Base-by-base conservation (phyloP, 1,284 basidiomycete species). In the Sanguinoderma infundibulare region DNA sequence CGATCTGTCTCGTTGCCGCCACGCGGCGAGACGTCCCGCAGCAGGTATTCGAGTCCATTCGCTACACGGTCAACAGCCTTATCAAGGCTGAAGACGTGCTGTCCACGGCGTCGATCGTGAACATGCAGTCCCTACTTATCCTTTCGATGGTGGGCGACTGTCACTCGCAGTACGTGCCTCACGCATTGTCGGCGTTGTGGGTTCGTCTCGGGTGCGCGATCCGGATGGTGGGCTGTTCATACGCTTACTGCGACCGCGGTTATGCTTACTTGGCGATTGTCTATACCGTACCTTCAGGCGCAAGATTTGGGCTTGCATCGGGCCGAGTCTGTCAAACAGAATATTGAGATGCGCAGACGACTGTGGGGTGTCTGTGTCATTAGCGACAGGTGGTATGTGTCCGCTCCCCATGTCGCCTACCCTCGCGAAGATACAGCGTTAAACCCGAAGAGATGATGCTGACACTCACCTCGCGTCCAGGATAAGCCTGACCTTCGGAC, bases 221-320 rank as follows among this genome's bases (percentile, higher is more conserved):
- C 62, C 85, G 94, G 64, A 96, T 96, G 95, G 91, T 91, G 57
- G 69, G 84, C 64, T 59, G 53, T 66, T 53, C 55, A 66, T 59
- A 61, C 34, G 59, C 49, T 53, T 74, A 28, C 55, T 32, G 64
- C 60, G 47, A 58, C 50, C 30, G 35, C 34, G 34, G 53, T 66
- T 61, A 55, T 60, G 62, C 62, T 66, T 59, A 64, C 63, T 50
- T 58, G 24, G 34, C 52, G 59, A 49, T 54, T 56, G 36, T 71
- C 46, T 62, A 66, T 57, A 67, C 61, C 47, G 51, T 64, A 51
- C 58, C 55, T 65, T 15, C 65, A 93, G 92, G 96, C 95, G 1
- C 95, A 98, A 78, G 95, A 97, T 73, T 82, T 98, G 17, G 95
- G 95, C 3, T 78, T 98, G 57, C 96, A 98, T 73, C 86, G 96